Evolutionary conservation across 768 basidiomycete genomes (phyloP).

Genomic region (Leccinum disarticulatum): DNA sequence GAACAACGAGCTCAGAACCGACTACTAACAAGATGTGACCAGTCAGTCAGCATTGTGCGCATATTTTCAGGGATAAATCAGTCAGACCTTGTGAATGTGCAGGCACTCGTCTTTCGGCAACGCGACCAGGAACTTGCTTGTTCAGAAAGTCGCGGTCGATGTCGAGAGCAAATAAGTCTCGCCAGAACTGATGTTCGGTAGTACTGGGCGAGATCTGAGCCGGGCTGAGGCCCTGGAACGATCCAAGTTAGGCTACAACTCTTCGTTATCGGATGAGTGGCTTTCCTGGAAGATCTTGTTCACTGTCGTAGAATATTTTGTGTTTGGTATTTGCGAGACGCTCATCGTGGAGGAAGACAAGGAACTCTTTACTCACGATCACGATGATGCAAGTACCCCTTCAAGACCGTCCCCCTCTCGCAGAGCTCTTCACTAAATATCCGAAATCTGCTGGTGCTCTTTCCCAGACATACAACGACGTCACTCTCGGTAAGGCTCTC

Average conservation of each 20-base stretch:
- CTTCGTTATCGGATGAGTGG: background rate
- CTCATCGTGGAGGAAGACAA: slow-evolving; percentile 18
- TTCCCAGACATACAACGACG: slow-evolving; percentile 77
- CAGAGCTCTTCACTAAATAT: slow-evolving; percentile 55
- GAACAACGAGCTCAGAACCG: slow-evolving; percentile 48
- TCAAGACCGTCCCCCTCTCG: slow-evolving; percentile 26
- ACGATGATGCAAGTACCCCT: slow-evolving; percentile 15
- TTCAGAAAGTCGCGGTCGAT: slow-evolving; percentile 49
- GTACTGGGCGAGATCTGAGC: slow-evolving; percentile 45
- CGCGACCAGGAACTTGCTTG: slow-evolving; percentile 37
- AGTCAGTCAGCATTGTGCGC: no score
- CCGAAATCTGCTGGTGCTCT: slow-evolving; percentile 58
- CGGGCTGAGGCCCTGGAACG: slow-evolving; percentile 37
- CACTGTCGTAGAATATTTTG: slow-evolving; percentile 49
- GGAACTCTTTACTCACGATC: background rate
- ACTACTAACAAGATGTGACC: slow-evolving; percentile 42
- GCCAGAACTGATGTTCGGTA: slow-evolving; percentile 50
- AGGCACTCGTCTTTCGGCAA: slow-evolving; percentile 52
- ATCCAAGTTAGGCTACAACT: slow-evolving; percentile 2
- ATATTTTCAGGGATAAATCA: background rate
- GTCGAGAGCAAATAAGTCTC: slow-evolving; percentile 47
- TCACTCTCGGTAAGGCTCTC: slow-evolving; percentile 50
- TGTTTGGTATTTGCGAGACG: slow-evolving; percentile 29
- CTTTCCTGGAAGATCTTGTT: slow-evolving; percentile 48
- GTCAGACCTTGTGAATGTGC: slow-evolving; percentile 52